These are phyloP conservation scores for Claviceps monticola DNA, from an alignment of 2,329 filamentous ascomycete genomes.

Conservation along the genomic window DNA sequence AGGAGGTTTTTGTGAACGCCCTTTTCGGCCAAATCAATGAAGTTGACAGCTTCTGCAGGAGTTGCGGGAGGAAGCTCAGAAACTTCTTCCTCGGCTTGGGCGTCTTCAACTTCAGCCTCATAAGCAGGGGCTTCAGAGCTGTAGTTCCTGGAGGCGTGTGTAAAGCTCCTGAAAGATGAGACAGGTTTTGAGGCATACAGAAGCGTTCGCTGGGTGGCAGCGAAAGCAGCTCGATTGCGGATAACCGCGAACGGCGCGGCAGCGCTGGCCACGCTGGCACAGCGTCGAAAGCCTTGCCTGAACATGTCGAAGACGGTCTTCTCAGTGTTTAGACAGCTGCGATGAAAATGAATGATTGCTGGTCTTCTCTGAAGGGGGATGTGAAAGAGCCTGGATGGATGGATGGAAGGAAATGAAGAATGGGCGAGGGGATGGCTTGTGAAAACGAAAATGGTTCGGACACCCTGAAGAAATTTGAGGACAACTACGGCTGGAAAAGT, in stretches of 20 bases:
- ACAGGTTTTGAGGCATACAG: conserved; percentile 9
- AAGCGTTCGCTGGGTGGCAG: conserved; percentile 12
- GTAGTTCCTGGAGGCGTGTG: conserved; percentile 20
- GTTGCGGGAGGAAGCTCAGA: background rate
- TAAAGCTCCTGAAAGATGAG: conserved; percentile 11
- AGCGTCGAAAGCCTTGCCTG: conserved; percentile 25
- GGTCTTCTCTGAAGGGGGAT: background rate
- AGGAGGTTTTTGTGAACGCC: conserved; percentile 54
- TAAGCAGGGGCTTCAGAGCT: conserved; percentile 24
- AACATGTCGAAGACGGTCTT: conserved; percentile 16
- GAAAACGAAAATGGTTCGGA: background rate
- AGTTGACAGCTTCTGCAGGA: conserved; percentile 21
- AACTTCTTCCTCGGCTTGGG: no score
- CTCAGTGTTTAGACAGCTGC: background rate
- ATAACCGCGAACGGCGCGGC: conserved; percentile 16
- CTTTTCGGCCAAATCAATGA: conserved; percentile 28
- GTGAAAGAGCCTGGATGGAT: no score
- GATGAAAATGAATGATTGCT: background rate
- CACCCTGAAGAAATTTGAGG: background rate
- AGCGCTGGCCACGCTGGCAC: conserved; percentile 22
- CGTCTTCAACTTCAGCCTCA: conserved; percentile 6
- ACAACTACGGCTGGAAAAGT: conserved; percentile 1
- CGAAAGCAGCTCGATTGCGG: conserved; percentile 15
- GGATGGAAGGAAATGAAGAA: background rate
- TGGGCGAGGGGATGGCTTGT: background rate